Evolutionary conservation across 2,329 filamentous ascomycete species (phyloP).

Genomic region (Sclerotiophoma versabilis): DNA sequence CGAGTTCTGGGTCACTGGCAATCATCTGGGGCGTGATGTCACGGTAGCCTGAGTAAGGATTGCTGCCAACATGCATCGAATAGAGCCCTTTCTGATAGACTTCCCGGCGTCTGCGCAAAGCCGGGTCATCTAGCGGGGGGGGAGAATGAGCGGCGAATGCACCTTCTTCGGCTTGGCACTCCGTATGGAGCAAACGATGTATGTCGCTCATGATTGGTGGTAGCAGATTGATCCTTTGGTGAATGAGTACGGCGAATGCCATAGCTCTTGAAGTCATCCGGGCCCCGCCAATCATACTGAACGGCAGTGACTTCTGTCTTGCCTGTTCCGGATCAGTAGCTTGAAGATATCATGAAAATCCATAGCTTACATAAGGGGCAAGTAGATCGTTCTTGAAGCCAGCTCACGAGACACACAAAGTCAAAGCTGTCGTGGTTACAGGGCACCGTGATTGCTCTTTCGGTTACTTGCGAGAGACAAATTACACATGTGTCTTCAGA

Average conservation of each 20-base stretch:
- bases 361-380: conserved; percentile 81
- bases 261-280: conserved; percentile 66
- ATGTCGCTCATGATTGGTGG: background rate
- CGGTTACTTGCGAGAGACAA: conserved; percentile 78
- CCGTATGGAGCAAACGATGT: conserved; percentile 25
- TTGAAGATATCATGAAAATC: too few relatives aligned
- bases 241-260: conserved; percentile 52
- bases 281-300: conserved; percentile 67
- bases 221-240: conserved; percentile 4
- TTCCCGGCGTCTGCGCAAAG: conserved; percentile 68
- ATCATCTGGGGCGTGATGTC: conserved; percentile 75
- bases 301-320: conserved; percentile 65
- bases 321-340: conserved; percentile 42
- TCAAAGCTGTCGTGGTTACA: conserved; percentile 86
- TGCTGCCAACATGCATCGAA: conserved; percentile 83
- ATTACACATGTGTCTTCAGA: conserved; percentile 71
- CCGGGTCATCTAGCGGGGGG: conserved; percentile 47
- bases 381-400: conserved; percentile 74
- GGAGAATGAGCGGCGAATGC: conserved; percentile 27
- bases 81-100: conserved; percentile 77
- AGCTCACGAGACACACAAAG: conserved; percentile 82
- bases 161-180: conserved; percentile 26
- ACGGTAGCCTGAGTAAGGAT: conserved; percentile 76
- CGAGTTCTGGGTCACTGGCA: conserved; percentile 68
- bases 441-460: conserved; percentile 74